phyloP scores from a whole-genome alignment of 2,329 filamentous ascomycete species.

The Colletotrichum acutatum region DNA sequence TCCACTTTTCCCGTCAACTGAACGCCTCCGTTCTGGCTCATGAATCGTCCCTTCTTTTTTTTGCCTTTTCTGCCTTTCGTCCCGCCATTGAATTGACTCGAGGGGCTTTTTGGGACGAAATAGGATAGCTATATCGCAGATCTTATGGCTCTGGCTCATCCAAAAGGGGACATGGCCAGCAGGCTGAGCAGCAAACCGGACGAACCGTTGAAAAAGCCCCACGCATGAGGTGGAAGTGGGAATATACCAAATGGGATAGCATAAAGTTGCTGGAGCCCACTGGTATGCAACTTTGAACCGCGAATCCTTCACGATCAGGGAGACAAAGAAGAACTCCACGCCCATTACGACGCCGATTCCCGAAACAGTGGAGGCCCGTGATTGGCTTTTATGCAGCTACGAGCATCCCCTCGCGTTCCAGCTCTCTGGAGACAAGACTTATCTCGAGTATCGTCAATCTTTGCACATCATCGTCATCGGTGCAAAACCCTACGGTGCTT shows the following conservation, averaged over 20 bases:
- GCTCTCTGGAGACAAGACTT: not conserved
- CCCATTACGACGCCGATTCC: slow-evolving; percentile 14
- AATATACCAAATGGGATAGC: not conserved
- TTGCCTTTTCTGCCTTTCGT: not conserved
- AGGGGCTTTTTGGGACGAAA: not conserved
- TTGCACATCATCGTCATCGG: not conserved
- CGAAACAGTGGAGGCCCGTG: slow-evolving; percentile 12
- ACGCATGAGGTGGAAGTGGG: not conserved
- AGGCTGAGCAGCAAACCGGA: not conserved
- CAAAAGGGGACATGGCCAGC: not conserved
- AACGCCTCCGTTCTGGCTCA: not conserved
- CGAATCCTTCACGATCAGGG: not conserved
- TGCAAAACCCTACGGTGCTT: not conserved
- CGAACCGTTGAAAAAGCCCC: not conserved
- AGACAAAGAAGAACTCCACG: not conserved
- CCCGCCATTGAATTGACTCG: not conserved
- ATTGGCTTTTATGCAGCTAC: slow-evolving; percentile 10
- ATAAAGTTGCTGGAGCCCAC: not conserved
- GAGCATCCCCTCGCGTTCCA: not conserved
- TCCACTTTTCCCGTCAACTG: slow-evolving; percentile 29
- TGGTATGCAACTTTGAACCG: not conserved
- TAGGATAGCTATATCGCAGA: not conserved
- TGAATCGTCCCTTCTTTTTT: not conserved
- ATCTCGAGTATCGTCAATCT: not conserved
- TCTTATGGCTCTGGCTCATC: not conserved